Evolutionary conservation across 2,329 filamentous ascomycete species (phyloP).

Genomic region (Ceratocystis diversiconidia): DNA sequence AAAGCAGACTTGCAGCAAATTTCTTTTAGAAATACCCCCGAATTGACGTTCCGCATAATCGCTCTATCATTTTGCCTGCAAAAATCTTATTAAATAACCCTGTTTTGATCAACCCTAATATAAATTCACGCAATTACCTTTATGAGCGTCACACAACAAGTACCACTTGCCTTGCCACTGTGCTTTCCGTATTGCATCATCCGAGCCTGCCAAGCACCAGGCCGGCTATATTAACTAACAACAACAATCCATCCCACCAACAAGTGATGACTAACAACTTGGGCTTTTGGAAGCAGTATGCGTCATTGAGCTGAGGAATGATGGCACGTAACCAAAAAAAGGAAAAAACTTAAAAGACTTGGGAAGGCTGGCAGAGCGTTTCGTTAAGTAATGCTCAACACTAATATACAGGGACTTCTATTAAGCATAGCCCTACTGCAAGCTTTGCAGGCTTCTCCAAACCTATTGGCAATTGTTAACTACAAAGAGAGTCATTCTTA

Average conservation of each 20-base stretch:
- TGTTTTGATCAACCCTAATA: background rate
- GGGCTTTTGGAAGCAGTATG: background rate
- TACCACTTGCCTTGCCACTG: background rate
- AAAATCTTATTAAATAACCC: background rate
- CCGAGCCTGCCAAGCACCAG: background rate
- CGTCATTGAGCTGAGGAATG: too few species aligned
- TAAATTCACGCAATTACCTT: background rate
- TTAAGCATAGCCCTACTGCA: background rate
- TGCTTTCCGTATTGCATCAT: background rate
- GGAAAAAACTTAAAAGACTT: background rate
- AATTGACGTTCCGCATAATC: too few species aligned
- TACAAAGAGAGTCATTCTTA: background rate
- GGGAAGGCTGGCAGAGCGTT: background rate
- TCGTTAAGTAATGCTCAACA: background rate
- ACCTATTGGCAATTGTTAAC: background rate
- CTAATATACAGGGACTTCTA: background rate
- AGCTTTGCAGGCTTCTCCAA: background rate
- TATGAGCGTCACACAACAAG: background rate
- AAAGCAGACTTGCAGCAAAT: background rate
- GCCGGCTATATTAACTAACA: background rate
- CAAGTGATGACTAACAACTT: background rate
- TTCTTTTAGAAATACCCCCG: background rate
- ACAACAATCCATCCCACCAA: background rate
- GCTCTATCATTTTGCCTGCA: background rate
- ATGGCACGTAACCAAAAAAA: too few species aligned